Evolutionary conservation across 768 basidiomycete species (phyloP).

Genomic region (Piloderma croceum): DNA sequence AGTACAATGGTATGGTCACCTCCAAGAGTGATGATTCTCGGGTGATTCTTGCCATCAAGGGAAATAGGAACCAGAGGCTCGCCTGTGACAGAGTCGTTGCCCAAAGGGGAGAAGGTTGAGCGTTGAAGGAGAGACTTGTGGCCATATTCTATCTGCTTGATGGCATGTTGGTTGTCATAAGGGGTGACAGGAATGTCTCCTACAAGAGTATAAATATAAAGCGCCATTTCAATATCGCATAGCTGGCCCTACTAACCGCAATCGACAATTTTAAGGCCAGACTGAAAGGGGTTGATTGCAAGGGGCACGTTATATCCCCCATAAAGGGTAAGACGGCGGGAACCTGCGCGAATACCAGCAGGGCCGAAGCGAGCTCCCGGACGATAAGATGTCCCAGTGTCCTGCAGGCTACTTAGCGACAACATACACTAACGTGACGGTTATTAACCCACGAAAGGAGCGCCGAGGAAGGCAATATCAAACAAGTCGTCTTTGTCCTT

Average conservation of each 20-base stretch:
- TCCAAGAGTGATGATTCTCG: constrained; percentile 76
- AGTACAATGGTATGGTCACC: constrained; percentile 82
- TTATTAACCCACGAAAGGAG: constrained; percentile 54
- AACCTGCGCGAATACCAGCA: constrained; percentile 75
- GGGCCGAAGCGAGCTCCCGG: constrained; percentile 86
- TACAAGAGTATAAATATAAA: too few species aligned
- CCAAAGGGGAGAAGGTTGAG: constrained; percentile 53
- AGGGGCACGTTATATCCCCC: constrained; percentile 79
- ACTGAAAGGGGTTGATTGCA: constrained; percentile 63
- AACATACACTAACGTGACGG: not conserved
- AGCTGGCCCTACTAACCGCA: too few species aligned
- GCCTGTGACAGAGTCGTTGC: constrained; percentile 58
- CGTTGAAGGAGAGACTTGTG: constrained; percentile 68
- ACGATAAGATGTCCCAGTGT: constrained; percentile 71
- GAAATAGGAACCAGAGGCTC: constrained; percentile 52
- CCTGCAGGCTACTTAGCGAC: constrained; percentile 29
- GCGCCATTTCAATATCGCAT: too few species aligned
- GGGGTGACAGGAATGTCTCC: constrained; percentile 77
- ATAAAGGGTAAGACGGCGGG: constrained; percentile 66
- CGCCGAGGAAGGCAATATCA: constrained; percentile 81
- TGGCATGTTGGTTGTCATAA: constrained; percentile 69
- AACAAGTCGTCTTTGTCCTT: constrained; percentile 47
- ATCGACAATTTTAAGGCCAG: constrained; percentile 65
- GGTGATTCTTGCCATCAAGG: constrained; percentile 68
- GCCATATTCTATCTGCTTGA: constrained; percentile 68